phyloP scores from a whole-genome alignment of 2,329 filamentous ascomycete species.

The Curvularia sp. region DNA sequence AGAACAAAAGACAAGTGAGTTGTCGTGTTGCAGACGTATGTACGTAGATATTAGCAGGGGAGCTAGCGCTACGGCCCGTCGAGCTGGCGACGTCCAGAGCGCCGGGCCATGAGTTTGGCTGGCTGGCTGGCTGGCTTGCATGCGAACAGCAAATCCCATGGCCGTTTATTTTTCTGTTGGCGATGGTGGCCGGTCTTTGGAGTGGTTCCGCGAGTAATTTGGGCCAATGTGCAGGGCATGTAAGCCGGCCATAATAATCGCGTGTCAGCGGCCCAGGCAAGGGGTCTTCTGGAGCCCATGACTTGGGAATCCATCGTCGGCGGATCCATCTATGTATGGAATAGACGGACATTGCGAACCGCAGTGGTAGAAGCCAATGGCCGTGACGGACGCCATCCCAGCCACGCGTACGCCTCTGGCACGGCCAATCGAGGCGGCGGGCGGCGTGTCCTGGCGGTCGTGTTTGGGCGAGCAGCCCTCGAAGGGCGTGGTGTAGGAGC shows the following conservation, averaged over 20 bases:
- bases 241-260: conserved; percentile 5
- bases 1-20: background rate
- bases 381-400: background rate
- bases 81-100: conserved; percentile 18
- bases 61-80: conserved; percentile 29
- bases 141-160: background rate
- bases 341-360: background rate
- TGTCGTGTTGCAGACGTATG: conserved; percentile 6
- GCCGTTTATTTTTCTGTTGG: background rate
- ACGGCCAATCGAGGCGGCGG: background rate
- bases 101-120: conserved; percentile 6
- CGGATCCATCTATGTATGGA: background rate
- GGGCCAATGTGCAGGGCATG: conserved; percentile 7
- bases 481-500: background rate
- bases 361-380: background rate
- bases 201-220: conserved; percentile 6
- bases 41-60: conserved; percentile 13
- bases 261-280: background rate
- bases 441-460: too few relatives aligned
- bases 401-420: background rate
- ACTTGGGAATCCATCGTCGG: background rate
- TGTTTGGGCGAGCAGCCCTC: too few relatives aligned
- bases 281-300: background rate
- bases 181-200: conserved; percentile 4
- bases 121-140: background rate